A percentile compares a stretch with the other conserved stretches of the same genome.
phyloP scores from a whole-genome alignment of 805 yeast genomes.

The Cyberlindnera petersonii region DNA sequence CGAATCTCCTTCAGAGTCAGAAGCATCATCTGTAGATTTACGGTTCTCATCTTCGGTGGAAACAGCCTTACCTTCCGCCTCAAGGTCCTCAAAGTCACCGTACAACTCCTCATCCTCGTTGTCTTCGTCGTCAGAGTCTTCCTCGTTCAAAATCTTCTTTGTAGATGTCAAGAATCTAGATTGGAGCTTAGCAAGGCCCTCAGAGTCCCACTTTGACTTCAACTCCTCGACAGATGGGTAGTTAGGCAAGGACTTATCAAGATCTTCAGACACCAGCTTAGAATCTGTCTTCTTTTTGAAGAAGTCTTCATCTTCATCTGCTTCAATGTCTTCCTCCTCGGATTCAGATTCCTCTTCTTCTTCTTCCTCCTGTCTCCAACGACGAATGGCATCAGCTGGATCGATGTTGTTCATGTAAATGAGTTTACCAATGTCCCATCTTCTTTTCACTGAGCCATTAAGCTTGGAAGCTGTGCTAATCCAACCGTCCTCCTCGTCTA shows the following conservation, averaged over 20 bases:
- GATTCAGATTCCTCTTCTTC: slow-evolving; percentile 42
- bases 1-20: slow-evolving; percentile 30
- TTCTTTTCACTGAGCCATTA: slow-evolving; percentile 46
- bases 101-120: slow-evolving; percentile 46
- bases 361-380: slow-evolving; percentile 61
- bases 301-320: slow-evolving; percentile 47
- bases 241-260: slow-evolving; percentile 36
- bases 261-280: slow-evolving; percentile 28
- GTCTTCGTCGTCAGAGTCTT: slow-evolving; percentile 33
- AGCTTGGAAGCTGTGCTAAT: slow-evolving; percentile 55
- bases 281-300: slow-evolving; percentile 49
- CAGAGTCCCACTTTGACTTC: slow-evolving; percentile 43
- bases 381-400: slow-evolving; percentile 64
- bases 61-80: slow-evolving; percentile 29
- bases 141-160: slow-evolving; percentile 33
- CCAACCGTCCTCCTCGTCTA: slow-evolving; percentile 39
- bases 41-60: slow-evolving; percentile 10
- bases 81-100: slow-evolving; percentile 56
- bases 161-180: slow-evolving; percentile 54
- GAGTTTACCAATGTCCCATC: slow-evolving; percentile 78
- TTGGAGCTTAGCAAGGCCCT: slow-evolving; percentile 39
- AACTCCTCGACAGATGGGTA: slow-evolving; percentile 41
- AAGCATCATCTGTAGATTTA: slow-evolving; percentile 25
- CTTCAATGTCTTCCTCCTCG: slow-evolving; percentile 36
- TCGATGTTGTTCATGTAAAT: slow-evolving; percentile 74